Evolutionary conservation across 805 yeast species (phyloP), one percentile per base, ranked within the genome.

Genomic region (Wickerhamomyces chaumierensis): DNA sequence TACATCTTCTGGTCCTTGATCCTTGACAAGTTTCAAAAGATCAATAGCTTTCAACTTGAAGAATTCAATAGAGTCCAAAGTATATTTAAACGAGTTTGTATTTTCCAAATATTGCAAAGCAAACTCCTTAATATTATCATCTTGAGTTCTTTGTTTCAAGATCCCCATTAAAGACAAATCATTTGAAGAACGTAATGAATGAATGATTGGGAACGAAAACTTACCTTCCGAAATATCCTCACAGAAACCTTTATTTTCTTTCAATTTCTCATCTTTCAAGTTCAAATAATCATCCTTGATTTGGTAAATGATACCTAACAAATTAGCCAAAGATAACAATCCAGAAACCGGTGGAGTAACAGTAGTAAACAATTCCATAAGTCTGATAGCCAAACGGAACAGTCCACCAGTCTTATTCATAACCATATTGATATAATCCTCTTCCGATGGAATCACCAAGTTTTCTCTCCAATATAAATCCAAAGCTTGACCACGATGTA

Each of bases 161-260:
- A 78, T 75, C 35, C 67, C 65, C 38, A 68, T 44, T 11, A 78
- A 52, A 38, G 68, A 69, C 39, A 61, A 57, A 37, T 66, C 63
- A 2, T 49, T 44, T 36, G 63, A 63, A 28, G 53, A 48, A 16
- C 62, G 51, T 2, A 81, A 57, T 4, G 78, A 69, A 56, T 85
- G 92, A 15, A 88, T 70, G 2, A 88, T 75, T 0, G 96, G 96
- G 45, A 84, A 81, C 1, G 95, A 84, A 42, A 81, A 73, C 57
- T 87, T 88, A 0, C 96, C 96, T 55, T 88, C 96, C 0, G 86
- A 75, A 23, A 88, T 69, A 53, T 88, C 97, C 49, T 88, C 96
- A 38, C 85, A 75, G 45, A 71, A 71, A 2, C 94, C 95, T 67
- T 84, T 82, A 53, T 75, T 76, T 36, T 67, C 61, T n/a, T 62